A percentile compares a stretch with the other conserved stretches of the same genome.
Evolutionary conservation across 495 filamentous ascomycete genomes (phyloP).

Genomic region (Durotheca rogersii): DNA sequence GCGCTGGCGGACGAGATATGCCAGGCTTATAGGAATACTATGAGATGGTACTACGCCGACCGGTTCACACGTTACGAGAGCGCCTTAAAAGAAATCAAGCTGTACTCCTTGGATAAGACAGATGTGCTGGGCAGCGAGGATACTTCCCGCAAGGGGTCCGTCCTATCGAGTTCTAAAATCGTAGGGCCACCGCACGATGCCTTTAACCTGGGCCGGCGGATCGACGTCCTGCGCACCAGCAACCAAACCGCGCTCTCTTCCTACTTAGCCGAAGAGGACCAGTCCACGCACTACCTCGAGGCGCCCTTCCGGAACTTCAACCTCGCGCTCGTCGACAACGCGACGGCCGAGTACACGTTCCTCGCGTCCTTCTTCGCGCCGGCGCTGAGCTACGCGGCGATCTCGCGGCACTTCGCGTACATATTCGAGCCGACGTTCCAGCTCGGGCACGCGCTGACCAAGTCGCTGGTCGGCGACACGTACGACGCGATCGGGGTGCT

Average conservation of each 20-base stretch:
- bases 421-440: slow-evolving; percentile 85
- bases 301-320: slow-evolving; percentile 91
- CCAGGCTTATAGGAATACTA: slow-evolving; percentile 95
- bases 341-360: slow-evolving; percentile 92
- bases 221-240: slow-evolving; percentile 71
- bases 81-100: slow-evolving; percentile 77
- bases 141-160: slow-evolving; percentile 57
- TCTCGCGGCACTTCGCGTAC: slow-evolving; percentile 66
- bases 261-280: slow-evolving; percentile 85
- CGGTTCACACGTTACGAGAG: slow-evolving; percentile 88
- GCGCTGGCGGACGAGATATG: slow-evolving; percentile 81
- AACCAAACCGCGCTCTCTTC: slow-evolving; percentile 74
- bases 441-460: slow-evolving; percentile 74
- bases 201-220: slow-evolving; percentile 80
- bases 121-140: slow-evolving; percentile 83
- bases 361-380: slow-evolving; percentile 84
- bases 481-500: slow-evolving; percentile 84
- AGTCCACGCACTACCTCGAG: slow-evolving; percentile 81
- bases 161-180: slow-evolving; percentile 46
- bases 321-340: slow-evolving; percentile 88
- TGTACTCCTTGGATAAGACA: slow-evolving; percentile 78
- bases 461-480: slow-evolving; percentile 69
- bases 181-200: slow-evolving; percentile 75
- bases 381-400: slow-evolving; percentile 54
- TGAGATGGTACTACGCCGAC: slow-evolving; percentile 96